Evolutionary conservation across 2,329 filamentous ascomycete species (phyloP).

Genomic region (Diaporthe batatas): DNA sequence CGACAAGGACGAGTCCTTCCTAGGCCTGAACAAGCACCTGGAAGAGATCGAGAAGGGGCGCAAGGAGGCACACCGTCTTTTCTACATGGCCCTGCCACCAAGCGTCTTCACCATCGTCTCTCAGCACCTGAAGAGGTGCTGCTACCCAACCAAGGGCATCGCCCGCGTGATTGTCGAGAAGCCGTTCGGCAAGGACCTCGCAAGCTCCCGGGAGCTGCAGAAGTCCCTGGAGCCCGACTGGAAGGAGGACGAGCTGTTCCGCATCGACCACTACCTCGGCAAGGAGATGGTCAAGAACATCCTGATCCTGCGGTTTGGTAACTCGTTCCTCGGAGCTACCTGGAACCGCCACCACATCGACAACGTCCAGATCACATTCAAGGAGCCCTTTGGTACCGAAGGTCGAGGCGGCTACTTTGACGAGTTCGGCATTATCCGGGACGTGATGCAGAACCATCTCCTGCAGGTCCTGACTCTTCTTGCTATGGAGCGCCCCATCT

Average conservation of each 20-base stretch:
- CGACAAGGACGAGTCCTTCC: slow-evolving; percentile 95
- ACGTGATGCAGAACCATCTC: slow-evolving; percentile 99
- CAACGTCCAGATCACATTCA: slow-evolving; percentile 99
- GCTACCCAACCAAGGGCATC: slow-evolving; percentile 92
- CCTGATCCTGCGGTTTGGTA: slow-evolving; percentile 95
- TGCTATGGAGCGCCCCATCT: slow-evolving; percentile 98
- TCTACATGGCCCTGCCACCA: slow-evolving; percentile 99
- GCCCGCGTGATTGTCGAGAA: slow-evolving; percentile 98
- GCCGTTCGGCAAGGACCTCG: slow-evolving; percentile 97
- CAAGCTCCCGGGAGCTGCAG: slow-evolving; percentile 93
- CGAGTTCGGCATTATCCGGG: slow-evolving; percentile 98
- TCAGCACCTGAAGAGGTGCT: slow-evolving; percentile 96
- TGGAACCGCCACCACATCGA: slow-evolving; percentile 99
- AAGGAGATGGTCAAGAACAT: slow-evolving; percentile 99
- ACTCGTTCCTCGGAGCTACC: slow-evolving; percentile 97
- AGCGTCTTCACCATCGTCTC: slow-evolving; percentile 99
- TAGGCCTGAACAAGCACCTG: slow-evolving; percentile 86
- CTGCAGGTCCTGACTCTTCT: slow-evolving; percentile 96
- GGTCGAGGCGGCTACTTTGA: slow-evolving; percentile 99
- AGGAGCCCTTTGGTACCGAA: slow-evolving; percentile 98
- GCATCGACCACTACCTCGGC: slow-evolving; percentile 98
- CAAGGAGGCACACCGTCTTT: slow-evolving; percentile 89
- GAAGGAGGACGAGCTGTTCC: slow-evolving; percentile 99
- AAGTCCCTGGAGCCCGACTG: slow-evolving; percentile 96
- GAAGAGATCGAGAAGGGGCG: slow-evolving; percentile 86